Evolutionary conservation across 352 stramenopile species (phyloP).

Genomic region (Globisporangium iwayamae): DNA sequence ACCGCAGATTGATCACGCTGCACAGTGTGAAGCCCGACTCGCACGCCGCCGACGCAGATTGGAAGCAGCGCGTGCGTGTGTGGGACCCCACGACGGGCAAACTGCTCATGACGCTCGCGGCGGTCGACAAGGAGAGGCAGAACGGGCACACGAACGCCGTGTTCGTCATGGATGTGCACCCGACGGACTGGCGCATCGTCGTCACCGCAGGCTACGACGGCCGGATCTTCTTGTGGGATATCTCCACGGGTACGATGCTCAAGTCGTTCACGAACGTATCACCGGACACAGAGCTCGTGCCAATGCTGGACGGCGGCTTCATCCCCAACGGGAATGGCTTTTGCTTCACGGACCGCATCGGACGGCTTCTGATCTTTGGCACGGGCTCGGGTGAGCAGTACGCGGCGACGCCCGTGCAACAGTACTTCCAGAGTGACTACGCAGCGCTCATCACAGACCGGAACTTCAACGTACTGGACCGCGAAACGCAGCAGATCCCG

Average conservation of each 20-base stretch:
- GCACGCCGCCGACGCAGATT: slow-evolving; percentile 36
- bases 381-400: slow-evolving; percentile 68
- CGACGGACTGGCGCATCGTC: slow-evolving; percentile 66
- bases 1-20: slow-evolving; percentile 59
- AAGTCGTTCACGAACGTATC: slow-evolving; percentile 62
- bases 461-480: slow-evolving; percentile 87
- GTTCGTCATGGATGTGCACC: slow-evolving; percentile 78
- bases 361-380: slow-evolving; percentile 74
- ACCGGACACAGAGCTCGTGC: slow-evolving; percentile 51
- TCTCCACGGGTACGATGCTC: slow-evolving; percentile 58
- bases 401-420: slow-evolving; percentile 60
- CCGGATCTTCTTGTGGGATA: slow-evolving; percentile 83
- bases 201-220: slow-evolving; percentile 84
- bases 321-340: slow-evolving; percentile 63
- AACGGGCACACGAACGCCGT: slow-evolving; percentile 74
- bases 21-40: slow-evolving; percentile 67
- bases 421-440: slow-evolving; percentile 91
- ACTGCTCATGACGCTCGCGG: slow-evolving; percentile 59
- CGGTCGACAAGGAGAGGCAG: slow-evolving; percentile 51
- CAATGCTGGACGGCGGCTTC: slow-evolving; percentile 76
- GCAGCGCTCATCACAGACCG: slow-evolving; percentile 83
- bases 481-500: slow-evolving; percentile 79
- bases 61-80: slow-evolving; percentile 63
- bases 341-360: slow-evolving; percentile 83
- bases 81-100: slow-evolving; percentile 55